Evolutionary conservation across 1,139 yeast species (phyloP), one percentile per base, ranked within the genome.

Genomic region (Geotrichum cucujoidarum): DNA sequence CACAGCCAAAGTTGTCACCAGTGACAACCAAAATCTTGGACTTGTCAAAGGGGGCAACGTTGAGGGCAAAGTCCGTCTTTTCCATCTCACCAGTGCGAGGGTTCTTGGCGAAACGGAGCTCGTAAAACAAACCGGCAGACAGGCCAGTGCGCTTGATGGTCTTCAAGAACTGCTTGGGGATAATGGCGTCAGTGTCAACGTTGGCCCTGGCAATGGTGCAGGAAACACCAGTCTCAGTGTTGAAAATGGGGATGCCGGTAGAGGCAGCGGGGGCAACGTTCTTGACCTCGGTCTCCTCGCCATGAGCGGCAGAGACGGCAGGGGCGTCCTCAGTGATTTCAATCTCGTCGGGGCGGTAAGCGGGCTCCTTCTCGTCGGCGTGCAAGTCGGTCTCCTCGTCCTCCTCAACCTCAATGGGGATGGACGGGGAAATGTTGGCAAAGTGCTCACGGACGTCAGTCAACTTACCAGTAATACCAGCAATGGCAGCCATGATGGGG

Each of bases 401-500:
- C 6, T 24, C 27, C 40, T 69, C 70, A 8, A 71, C 65, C 53
- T 77, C 80, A 51, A 88, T 70, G 21, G 73, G 65, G 52, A 88
- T 72, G 51, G 78, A 70, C 50, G 95, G 82, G 56, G 77, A 77
- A 57, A 80, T 86, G 51, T 72, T 68, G 57, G 78, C 84, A 53
- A 80, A 74, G 66, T 77, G 87, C 53, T 85, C 84, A 69, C 97
- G 83, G 57, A 89, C 90, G 66, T 92, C 98, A 43, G 86, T 78
- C 63, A 92, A 83, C 64, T 83, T 90, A 57, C 98, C 98, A 52
- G 78, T 79, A 57, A 92, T 83, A 60, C 94, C 97, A 29, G 98
- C 97, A 32, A 97, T 97, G 20, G 98, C 98, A 43, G 98, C 97
- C 98, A 92, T 92, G 30, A 95, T 95, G 32, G 98, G 98, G 14